A percentile compares a stretch with the other conserved stretches of the same genome.
Evolutionary conservation across 2,329 filamentous ascomycete species (phyloP).

Genomic region (Ophidiomyces ophidiicola): DNA sequence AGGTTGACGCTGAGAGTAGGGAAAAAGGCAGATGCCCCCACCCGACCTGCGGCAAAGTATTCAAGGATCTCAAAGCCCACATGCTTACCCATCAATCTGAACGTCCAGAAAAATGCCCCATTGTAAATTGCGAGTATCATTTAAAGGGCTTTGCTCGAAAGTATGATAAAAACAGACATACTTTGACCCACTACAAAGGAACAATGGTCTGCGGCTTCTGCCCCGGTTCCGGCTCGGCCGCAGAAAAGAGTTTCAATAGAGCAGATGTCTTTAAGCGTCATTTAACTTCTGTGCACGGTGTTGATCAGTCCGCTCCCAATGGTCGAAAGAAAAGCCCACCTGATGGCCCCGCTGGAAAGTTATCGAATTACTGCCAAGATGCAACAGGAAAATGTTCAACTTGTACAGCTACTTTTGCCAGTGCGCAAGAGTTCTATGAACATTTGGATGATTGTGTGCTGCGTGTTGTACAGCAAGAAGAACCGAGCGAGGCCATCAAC

Average conservation of each 20-base stretch:
- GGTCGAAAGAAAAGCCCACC: conserved; percentile 60
- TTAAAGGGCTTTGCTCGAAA: conserved; percentile 85
- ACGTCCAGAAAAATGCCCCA: conserved; percentile 87
- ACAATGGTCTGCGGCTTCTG: conserved; percentile 97
- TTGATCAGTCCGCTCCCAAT: conserved; percentile 87
- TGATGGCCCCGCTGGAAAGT: conserved; percentile 40
- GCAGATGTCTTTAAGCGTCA: conserved; percentile 95
- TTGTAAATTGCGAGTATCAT: conserved; percentile 83
- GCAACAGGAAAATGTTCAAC: conserved; percentile 84
- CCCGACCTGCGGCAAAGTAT: conserved; percentile 69
- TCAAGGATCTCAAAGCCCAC: conserved; percentile 87
- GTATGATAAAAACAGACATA: conserved; percentile 94
- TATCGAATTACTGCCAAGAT: conserved; percentile 59
- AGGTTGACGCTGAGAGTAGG: conserved; percentile 48
- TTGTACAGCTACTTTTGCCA: conserved; percentile 70
- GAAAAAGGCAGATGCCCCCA: conserved; percentile 65
- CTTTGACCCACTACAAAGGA: conserved; percentile 89
- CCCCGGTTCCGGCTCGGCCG: conserved; percentile 72
- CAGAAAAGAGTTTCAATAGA: conserved; percentile 90
- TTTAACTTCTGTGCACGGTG: conserved; percentile 76
- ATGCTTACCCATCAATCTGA: conserved; percentile 90
- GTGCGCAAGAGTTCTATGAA: conserved; percentile 93
- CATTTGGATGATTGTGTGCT: conserved; percentile 66
- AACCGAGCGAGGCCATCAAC: conserved; percentile 47
- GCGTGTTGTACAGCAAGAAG: conserved; percentile 49